Evolutionary conservation across 805 yeast species (phyloP).

Genomic region (Sungouiella thailandica): DNA sequence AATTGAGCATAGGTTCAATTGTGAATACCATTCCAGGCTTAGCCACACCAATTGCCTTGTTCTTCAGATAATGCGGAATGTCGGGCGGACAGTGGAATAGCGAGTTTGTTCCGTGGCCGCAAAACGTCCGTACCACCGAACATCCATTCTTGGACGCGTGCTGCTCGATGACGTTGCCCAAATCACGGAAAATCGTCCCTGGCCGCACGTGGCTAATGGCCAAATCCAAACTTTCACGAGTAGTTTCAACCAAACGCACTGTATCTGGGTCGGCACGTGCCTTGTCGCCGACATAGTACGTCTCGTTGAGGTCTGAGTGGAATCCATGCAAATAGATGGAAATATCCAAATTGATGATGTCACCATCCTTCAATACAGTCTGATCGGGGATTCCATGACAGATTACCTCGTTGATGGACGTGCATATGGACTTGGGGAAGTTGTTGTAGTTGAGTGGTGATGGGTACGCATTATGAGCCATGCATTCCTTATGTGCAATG

Average conservation of each 20-base stretch:
- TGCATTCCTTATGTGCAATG: slow-evolving; percentile 81
- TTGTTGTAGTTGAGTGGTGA: slow-evolving; percentile 92
- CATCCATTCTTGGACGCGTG: slow-evolving; percentile 75
- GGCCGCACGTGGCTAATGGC: slow-evolving; percentile 89
- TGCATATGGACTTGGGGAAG: slow-evolving; percentile 88
- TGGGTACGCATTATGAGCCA: slow-evolving; percentile 88
- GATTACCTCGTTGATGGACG: slow-evolving; percentile 90
- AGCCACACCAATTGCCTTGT: slow-evolving; percentile 89
- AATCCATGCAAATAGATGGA: slow-evolving; percentile 80
- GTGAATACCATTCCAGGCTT: slow-evolving; percentile 96
- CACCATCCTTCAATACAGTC: slow-evolving; percentile 85
- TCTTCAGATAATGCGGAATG: slow-evolving; percentile 90
- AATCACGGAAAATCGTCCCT: slow-evolving; percentile 77
- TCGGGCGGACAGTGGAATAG: slow-evolving; percentile 90
- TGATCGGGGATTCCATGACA: slow-evolving; percentile 98
- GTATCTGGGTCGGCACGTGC: slow-evolving; percentile 72
- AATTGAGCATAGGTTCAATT: slow-evolving; percentile 93
- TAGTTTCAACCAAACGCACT: slow-evolving; percentile 79
- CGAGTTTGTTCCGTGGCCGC: slow-evolving; percentile 90
- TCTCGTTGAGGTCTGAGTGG: slow-evolving; percentile 94
- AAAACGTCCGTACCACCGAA: slow-evolving; percentile 83
- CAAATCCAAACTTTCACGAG: slow-evolving; percentile 79
- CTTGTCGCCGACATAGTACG: slow-evolving; percentile 92
- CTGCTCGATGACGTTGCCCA: slow-evolving; percentile 84
- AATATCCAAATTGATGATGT: slow-evolving; percentile 87